A percentile compares a stretch with the other conserved stretches of the same genome.
phyloP scores from a whole-genome alignment of 2,329 filamentous ascomycete species.

The Exophiala calicioides region DNA sequence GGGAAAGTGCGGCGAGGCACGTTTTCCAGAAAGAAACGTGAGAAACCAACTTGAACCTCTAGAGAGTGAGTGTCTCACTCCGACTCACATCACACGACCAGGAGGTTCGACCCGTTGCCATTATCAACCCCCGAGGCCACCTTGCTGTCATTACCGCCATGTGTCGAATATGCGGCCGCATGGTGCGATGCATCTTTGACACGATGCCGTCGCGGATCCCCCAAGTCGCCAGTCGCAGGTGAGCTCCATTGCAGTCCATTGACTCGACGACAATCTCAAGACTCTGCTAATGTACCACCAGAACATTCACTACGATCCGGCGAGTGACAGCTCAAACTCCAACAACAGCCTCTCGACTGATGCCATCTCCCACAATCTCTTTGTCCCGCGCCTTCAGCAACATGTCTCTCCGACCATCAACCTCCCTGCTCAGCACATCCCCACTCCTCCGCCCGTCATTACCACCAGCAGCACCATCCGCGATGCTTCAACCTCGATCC shows the following conservation, averaged over 20 bases:
- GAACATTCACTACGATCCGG: constrained; percentile 28
- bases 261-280: background rate
- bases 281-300: constrained; percentile 9
- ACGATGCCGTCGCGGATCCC: constrained; percentile 30
- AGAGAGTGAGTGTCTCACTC: too few relatives aligned
- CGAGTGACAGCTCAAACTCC: constrained; percentile 10
- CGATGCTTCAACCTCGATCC: background rate
- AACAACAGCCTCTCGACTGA: background rate
- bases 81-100: background rate
- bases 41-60: background rate
- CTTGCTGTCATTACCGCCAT: too few relatives aligned
- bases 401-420: constrained; percentile 16
- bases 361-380: constrained; percentile 13
- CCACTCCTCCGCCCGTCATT: constrained; percentile 7
- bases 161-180: constrained; percentile 32
- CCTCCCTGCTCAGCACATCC: constrained; percentile 5
- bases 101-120: too few relatives aligned
- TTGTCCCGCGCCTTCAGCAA: constrained; percentile 21
- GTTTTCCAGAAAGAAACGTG: background rate
- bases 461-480: background rate
- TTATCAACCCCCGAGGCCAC: too few relatives aligned
- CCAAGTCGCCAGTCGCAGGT: constrained; percentile 26
- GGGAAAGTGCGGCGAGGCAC: constrained; percentile 23
- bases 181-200: constrained; percentile 33
- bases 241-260: constrained; percentile 2